phyloP scores from a whole-genome alignment of 768 basidiomycete species.

The Lactifluus rugatus region DNA sequence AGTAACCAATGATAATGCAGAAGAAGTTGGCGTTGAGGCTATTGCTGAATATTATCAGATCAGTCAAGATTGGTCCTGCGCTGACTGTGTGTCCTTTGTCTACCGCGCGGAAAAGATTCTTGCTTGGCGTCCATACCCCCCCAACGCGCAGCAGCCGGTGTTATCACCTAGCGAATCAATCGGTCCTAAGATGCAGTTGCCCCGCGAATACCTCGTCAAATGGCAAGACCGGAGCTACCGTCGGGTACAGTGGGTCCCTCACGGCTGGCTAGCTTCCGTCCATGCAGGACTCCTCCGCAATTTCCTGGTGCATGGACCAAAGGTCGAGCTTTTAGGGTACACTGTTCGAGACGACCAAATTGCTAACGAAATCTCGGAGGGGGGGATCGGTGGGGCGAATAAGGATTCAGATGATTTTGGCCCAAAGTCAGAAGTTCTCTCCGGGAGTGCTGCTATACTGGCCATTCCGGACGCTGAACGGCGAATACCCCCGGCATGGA shows the following conservation, averaged over 20 bases:
- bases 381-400: conserved; percentile 28
- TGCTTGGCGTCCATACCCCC: conserved; percentile 82
- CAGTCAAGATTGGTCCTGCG: conserved; percentile 53
- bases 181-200: conserved; percentile 50
- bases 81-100: conserved; percentile 64
- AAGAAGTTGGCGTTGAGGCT: conserved; percentile 26
- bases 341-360: conserved; percentile 29
- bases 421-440: conserved; percentile 10
- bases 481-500: conserved; percentile 73
- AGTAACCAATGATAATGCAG: conserved; percentile 25
- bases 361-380: conserved; percentile 27
- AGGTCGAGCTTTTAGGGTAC: conserved; percentile 52
- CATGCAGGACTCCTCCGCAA: conserved; percentile 58
- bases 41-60: conserved; percentile 57
- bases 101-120: conserved; percentile 75
- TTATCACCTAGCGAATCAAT: conserved; percentile 32
- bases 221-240: conserved; percentile 76
- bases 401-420: conserved; percentile 20
- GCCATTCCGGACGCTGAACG: conserved; percentile 61
- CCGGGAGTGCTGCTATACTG: conserved; percentile 22
- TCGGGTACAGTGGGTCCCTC: conserved; percentile 81
- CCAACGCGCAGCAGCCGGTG: conserved; percentile 46
- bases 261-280: conserved; percentile 79
- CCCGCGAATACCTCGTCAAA: conserved; percentile 91
- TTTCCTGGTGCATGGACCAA: conserved; percentile 62